A percentile compares a stretch with the other conserved stretches of the same genome.
phyloP scores from a whole-genome alignment of 441 rosid genomes.

The Flueggea neowawraea region DNA sequence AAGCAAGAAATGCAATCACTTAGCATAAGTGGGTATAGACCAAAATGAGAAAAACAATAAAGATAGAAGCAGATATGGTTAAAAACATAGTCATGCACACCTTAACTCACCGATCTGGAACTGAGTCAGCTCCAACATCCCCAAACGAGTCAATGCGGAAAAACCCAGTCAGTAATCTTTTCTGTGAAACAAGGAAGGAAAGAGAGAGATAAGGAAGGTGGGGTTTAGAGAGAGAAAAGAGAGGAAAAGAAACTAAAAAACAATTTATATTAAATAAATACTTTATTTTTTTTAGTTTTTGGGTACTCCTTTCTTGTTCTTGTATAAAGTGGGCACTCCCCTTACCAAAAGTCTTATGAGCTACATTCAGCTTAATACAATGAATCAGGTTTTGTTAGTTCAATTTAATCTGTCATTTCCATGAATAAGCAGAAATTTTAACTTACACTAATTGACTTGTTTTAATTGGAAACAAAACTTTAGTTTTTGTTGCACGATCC shows the following conservation, averaged over 20 bases:
- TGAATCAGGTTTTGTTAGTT: too few relatives aligned
- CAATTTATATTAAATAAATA: neutral
- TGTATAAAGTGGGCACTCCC: too few relatives aligned
- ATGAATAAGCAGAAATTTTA: too few relatives aligned
- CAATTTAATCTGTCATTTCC: too few relatives aligned
- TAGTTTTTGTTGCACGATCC: too few relatives aligned
- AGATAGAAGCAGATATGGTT: conserved; percentile 10
- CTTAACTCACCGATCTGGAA: conserved; percentile 47
- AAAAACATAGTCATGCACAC: conserved; percentile 12
- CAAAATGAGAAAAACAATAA: conserved; percentile 15
- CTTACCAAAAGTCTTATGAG: too few relatives aligned
- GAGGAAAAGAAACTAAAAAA: neutral
- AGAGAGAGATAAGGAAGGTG: conserved; percentile 9
- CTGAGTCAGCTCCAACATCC: conserved; percentile 24
- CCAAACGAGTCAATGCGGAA: conserved; percentile 56
- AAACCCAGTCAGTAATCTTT: conserved; percentile 23
- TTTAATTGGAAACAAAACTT: too few relatives aligned
- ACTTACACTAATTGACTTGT: too few relatives aligned
- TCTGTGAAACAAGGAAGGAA: conserved; percentile 16
- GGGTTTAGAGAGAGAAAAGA: conserved; percentile 15
- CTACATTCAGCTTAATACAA: too few relatives aligned
- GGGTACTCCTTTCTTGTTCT: too few relatives aligned
- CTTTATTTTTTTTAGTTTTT: neutral
- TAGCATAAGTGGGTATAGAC: neutral
- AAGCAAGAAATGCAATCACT: conserved; percentile 17